Conservation (phyloP, 2,329 filamentous ascomycete genomes). For the Phaeosphaeria sp. region DNA sequence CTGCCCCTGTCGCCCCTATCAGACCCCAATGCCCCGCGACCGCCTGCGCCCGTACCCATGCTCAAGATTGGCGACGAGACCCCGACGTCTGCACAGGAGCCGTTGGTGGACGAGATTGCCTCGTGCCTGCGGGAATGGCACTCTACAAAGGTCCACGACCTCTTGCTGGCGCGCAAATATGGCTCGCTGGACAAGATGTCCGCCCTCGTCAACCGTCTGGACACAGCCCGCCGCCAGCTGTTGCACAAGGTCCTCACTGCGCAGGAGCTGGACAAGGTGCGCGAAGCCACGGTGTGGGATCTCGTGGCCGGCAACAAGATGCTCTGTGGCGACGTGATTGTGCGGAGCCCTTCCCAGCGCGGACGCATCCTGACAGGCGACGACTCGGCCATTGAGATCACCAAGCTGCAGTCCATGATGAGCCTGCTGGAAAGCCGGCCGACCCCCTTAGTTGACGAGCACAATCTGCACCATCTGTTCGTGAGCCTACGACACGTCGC, state of each 20-base stretch:
- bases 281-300: constrained; percentile 94
- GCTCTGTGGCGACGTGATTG: constrained; percentile 91
- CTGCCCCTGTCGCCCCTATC: constrained; percentile 50
- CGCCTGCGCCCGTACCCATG: constrained; percentile 93
- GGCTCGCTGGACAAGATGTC: constrained; percentile 80
- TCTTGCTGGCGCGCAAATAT: constrained; percentile 85
- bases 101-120: constrained; percentile 95
- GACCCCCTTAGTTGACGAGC: constrained; percentile 68
- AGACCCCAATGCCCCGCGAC: constrained; percentile 74
- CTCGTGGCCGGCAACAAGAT: constrained; percentile 93
- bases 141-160: constrained; percentile 92
- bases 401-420: constrained; percentile 93
- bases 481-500: constrained; percentile 85
- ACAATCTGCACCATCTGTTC: constrained; percentile 80
- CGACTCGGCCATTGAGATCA: constrained; percentile 90
- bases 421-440: constrained; percentile 88
- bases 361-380: constrained; percentile 89
- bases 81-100: constrained; percentile 85
- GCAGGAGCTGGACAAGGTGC: constrained; percentile 78
- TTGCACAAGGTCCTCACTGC: constrained; percentile 91
- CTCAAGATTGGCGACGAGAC: constrained; percentile 98
- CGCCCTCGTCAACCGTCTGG: constrained; percentile 79
- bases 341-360: constrained; percentile 82
- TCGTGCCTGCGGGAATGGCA: constrained; percentile 98
- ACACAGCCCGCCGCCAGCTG: constrained; percentile 85